These are phyloP conservation scores for Posidonia australis DNA, from an alignment of 106 monocot genomes.

Conservation along the genomic window DNA sequence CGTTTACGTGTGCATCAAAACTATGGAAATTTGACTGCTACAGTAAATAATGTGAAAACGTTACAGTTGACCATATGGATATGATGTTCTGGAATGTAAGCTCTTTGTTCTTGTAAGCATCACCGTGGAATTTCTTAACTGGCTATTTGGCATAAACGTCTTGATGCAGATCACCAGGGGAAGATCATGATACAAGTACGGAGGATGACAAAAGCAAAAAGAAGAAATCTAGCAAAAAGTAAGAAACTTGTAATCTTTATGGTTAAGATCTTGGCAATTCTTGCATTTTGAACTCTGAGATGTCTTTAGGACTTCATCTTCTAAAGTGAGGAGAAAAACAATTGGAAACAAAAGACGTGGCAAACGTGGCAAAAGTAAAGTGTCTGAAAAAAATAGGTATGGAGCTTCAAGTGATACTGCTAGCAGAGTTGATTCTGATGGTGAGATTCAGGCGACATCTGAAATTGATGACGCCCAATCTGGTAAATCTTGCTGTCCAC, in stretches of 20 bases:
- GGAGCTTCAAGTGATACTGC: constrained; percentile 1
- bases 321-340: constrained; percentile 19
- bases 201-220: constrained; percentile 12
- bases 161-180: constrained; percentile 30
- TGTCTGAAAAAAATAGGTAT: constrained; percentile 16
- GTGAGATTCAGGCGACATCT: constrained; percentile 18
- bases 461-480: constrained; percentile 43
- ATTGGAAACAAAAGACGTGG: constrained; percentile 10
- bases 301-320: constrained; percentile 13
- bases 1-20: no score
- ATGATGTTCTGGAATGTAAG: background rate
- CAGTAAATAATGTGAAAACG: background rate
- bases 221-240: constrained; percentile 28
- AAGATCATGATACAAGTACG: constrained; percentile 8
- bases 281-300: background rate
- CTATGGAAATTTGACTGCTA: background rate
- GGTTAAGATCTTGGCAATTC: background rate
- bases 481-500: constrained; percentile 24
- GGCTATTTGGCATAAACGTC: background rate
- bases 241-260: constrained; percentile 7
- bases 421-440: constrained; percentile 15
- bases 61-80: background rate
- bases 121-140: background rate
- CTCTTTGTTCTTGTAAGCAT: constrained; percentile 28
- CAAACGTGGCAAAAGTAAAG: constrained; percentile 13